Evolutionary conservation across 208 protist genomes (phyloP), one percentile per base, ranked within the genome.

Genomic region (Entamoeba moshkovskii): DNA sequence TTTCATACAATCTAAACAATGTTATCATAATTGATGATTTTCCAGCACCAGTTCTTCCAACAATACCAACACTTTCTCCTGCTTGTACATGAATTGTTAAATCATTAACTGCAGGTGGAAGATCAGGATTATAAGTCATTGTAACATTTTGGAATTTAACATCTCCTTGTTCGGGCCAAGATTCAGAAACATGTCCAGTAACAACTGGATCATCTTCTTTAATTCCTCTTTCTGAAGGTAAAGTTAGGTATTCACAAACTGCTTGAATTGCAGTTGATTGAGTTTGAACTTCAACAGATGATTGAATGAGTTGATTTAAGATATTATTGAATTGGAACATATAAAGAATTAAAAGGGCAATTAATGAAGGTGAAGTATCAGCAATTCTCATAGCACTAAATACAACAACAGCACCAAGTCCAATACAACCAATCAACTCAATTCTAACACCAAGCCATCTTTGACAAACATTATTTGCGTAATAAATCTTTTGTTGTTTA

Each of bases 1-100:
- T 15, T n/a, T 96, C 94, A 33, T 45, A n/a, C 25, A 96, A 45
- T 44, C 96, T 66, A 45, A 96, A 96, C 6, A 96, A 94, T 22
- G 59, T 66, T 13, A 93, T 25, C 3, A 95, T 66, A 1, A 96
- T 49, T 0, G 94, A 93, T 2, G 95, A 95, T 92, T 96, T 96
- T 11, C 96, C 96, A 29, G 95, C 93, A 6, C 96, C 96, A 42
- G 96, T 96, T 29, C 96, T 94, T 22, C 96, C 96, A 6, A 96
- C 95, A 44, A 96, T 92, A n/a, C 95, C 96, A 91, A 96, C 46
- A 48, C 95, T 96, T 46, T 96, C 94, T 25, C 93, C 94, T 13
- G 33, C 42, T 1, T 59, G 4, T 5, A 96, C 52, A 44, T n/a
- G 45, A 22, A 96, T 95, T 16, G 16, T 93, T 29, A 96, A 48